These are phyloP conservation scores for Alternaria arborescens DNA, from an alignment of 2,329 filamentous ascomycete species.

Conservation along the genomic window DNA sequence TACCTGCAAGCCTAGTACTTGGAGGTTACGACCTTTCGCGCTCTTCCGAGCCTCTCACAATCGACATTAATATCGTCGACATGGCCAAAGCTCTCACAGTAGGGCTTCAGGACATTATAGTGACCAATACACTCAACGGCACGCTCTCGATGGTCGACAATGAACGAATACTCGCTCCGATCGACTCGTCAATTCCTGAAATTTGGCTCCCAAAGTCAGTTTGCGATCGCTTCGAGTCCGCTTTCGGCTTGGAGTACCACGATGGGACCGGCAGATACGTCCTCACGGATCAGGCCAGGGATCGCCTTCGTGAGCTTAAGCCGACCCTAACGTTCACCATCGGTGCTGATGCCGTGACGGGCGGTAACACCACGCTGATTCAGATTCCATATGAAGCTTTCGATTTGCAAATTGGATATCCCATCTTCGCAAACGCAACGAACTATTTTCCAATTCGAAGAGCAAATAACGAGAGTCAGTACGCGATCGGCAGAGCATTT, in stretches of 20 bases:
- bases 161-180: background rate
- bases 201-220: slow-evolving; percentile 3
- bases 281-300: background rate
- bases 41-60: background rate
- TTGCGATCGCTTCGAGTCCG: slow-evolving; percentile 7
- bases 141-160: background rate
- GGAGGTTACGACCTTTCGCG: slow-evolving; percentile 3
- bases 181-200: slow-evolving; percentile 1
- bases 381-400: slow-evolving; percentile 57
- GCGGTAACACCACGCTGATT: slow-evolving; percentile 30
- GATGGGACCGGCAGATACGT: background rate
- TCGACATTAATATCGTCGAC: background rate
- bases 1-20: slow-evolving; percentile 2
- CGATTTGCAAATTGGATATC: slow-evolving; percentile 56
- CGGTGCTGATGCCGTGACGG: background rate
- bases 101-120: background rate
- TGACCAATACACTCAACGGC: background rate
- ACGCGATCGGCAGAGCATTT: slow-evolving; percentile 71
- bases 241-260: slow-evolving; percentile 2
- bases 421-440: slow-evolving; percentile 66
- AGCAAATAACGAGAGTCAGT: slow-evolving; percentile 60
- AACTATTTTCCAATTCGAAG: slow-evolving; percentile 72
- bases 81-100: background rate
- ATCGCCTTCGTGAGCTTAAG: background rate
- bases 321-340: background rate